phyloP scores from a whole-genome alignment of 1,139 yeast species.

The Geotrichum carabidarum region DNA sequence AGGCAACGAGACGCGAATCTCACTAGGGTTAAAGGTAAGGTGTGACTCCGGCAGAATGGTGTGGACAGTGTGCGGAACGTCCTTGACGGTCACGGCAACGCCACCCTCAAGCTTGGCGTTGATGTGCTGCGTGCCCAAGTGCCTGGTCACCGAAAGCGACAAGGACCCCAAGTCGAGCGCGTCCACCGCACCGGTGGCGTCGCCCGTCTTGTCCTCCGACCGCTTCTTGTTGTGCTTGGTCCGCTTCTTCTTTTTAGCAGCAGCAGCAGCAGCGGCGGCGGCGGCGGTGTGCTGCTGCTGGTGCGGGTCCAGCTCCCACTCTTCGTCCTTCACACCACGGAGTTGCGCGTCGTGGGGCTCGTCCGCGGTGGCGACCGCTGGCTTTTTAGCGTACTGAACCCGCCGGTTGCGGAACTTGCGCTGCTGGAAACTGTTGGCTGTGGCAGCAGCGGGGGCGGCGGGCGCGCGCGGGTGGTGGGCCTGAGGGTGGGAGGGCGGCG shows the following conservation, averaged over 20 bases:
- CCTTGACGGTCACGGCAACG: slow-evolving; percentile 1
- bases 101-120: slow-evolving; percentile 9
- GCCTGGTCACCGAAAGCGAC: slow-evolving; percentile 9
- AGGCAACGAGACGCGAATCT: slow-evolving; percentile 14
- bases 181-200: background rate
- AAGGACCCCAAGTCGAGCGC: slow-evolving; percentile 5
- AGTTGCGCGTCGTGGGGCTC: background rate
- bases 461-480: slow-evolving; percentile 2
- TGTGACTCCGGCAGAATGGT: background rate
- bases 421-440: slow-evolving; percentile 1
- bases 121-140: slow-evolving; percentile 4
- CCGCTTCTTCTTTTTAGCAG: slow-evolving; percentile 3
- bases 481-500: slow-evolving; percentile 6
- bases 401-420: background rate
- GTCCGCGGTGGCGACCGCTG: background rate
- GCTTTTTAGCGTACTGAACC: background rate
- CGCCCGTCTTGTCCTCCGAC: background rate
- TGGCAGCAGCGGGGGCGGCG: too few relatives aligned
- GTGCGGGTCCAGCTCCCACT: background rate
- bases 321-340: background rate
- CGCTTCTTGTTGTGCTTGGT: slow-evolving; percentile 2
- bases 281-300: background rate
- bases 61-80: slow-evolving; percentile 6
- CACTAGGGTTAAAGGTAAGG: slow-evolving; percentile 2
- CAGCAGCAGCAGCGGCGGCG: background rate